Percentiles rank a stretch among this genome's conserved stretches.
These are phyloP conservation scores for Echium plantagineum DNA, from an alignment of 257 asterid genomes.

Conservation along the genomic window DNA sequence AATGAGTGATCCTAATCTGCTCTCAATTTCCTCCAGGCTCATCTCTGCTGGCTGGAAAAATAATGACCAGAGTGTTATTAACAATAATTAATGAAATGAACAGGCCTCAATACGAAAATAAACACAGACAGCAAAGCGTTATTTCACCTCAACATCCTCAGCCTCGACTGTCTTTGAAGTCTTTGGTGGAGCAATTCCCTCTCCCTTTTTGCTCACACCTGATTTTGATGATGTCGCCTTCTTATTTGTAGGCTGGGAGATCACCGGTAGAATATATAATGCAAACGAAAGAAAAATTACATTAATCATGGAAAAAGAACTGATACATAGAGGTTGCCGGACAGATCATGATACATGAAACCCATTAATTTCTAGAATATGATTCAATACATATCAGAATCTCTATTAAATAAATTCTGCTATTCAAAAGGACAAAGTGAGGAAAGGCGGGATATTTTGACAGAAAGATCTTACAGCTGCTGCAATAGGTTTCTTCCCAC, in stretches of 20 bases:
- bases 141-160: constrained; percentile 83
- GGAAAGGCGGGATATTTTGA: no score
- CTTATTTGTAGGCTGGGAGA: constrained; percentile 66
- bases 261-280: constrained; percentile 1
- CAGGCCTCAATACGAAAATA: constrained; percentile 8
- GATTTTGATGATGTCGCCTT: constrained; percentile 58
- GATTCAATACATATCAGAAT: no score
- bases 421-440: no score
- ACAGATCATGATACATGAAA: not conserved
- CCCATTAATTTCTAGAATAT: not conserved
- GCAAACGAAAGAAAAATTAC: not conserved
- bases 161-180: constrained; percentile 43
- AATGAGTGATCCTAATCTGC: constrained; percentile 72
- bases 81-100: not conserved
- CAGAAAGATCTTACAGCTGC: constrained; percentile 52
- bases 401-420: no score
- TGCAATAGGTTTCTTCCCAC: constrained; percentile 68
- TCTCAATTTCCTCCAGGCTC: constrained; percentile 97
- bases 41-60: constrained; percentile 74
- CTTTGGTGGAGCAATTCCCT: constrained; percentile 46
- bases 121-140: not conserved
- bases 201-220: constrained; percentile 54
- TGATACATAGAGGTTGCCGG: not conserved
- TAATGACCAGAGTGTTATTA: constrained; percentile 7
- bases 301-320: not conserved